phyloP scores from a whole-genome alignment of 306 rosid species.

The Lathyrus oleraceus region DNA sequence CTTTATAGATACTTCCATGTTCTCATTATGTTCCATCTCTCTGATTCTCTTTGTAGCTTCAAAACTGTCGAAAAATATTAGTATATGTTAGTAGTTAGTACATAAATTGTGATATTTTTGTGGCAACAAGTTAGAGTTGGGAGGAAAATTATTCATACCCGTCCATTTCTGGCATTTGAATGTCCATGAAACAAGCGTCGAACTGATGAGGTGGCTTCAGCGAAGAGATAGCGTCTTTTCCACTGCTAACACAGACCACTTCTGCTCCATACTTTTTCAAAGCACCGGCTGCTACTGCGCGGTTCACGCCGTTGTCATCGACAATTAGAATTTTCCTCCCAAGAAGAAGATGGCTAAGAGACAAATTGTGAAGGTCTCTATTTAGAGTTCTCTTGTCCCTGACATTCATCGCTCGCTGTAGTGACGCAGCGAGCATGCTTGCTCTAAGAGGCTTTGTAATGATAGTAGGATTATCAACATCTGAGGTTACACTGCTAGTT shows the following conservation, averaged over 20 bases:
- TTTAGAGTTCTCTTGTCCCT: conserved; percentile 66
- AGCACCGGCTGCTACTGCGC: conserved; percentile 92
- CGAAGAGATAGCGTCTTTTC: conserved; percentile 63
- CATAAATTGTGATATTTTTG: not conserved
- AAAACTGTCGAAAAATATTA: conserved; percentile 51
- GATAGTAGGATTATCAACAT: conserved; percentile 46
- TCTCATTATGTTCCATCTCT: conserved; percentile 51
- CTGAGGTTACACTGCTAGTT: conserved; percentile 37
- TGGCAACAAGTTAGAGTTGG: not conserved
- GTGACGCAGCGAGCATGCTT: conserved; percentile 91
- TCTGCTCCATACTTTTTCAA: conserved; percentile 87
- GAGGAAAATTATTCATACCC: conserved; percentile 56
- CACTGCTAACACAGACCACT: conserved; percentile 80
- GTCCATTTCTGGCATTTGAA: conserved; percentile 98
- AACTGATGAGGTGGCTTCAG: conserved; percentile 82
- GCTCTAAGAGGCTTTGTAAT: conserved; percentile 84
- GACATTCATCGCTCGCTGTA: conserved; percentile 75
- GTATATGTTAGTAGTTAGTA: conserved; percentile 7
- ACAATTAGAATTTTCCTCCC: conserved; percentile 85
- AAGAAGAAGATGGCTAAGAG: conserved; percentile 68
- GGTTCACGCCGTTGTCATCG: conserved; percentile 89
- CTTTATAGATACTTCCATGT: conserved; percentile 45
- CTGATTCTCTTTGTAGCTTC: conserved; percentile 75
- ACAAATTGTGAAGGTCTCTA: conserved; percentile 67
- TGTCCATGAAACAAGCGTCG: conserved; percentile 97